Base-by-base conservation (phyloP, 208 protist species). In the Crithidia brevicula region DNA sequence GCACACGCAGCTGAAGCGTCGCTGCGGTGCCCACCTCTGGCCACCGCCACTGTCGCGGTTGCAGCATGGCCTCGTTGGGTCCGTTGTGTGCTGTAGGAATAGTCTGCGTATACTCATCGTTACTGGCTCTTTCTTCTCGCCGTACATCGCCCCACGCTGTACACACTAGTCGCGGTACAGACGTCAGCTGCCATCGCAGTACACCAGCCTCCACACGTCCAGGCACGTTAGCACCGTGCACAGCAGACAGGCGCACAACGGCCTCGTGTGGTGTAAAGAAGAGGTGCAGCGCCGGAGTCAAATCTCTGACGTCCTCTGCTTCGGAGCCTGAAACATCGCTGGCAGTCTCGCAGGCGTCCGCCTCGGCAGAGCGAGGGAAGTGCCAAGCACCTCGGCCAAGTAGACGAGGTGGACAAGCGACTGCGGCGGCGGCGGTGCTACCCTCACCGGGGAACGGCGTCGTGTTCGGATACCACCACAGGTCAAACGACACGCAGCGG, bases 381-480 rank as follows among this genome's bases (percentile, higher is more conserved):
- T 8, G 43, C 70, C 70, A 75, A 27, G 27, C 4, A 23, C 70
- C 61, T 18, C 54, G 52, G 16, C 70, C 70, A 1, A 75, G 28
- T 5, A 75, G 22, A n/a, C 53, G 70, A 33, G 61, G 54, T n/a
- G 70, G 20, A 15, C 33, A 22, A 46, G 15, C 7, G 20, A 40
- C 27, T 9, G 47, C 22, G 11, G 40, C 34, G 13, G 18, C 10
- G 2, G 25, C 42, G 31, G 42, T 16, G n/a, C n/a, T n/a, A n/a
- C n/a, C 8, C 47, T 11, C 13, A 20, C 33, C 20, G 40, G 43
- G 42, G 30, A 64, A 64, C 0, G 45, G 10, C 10, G n/a, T 28
- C 10, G 13, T 30, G 43, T 64, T 51, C 25, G 70, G 61, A 18
- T 64, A 64, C 70, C 70, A 75, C 70, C 70, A 75, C 25, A 75